Evolutionary conservation across 192 early-diverging fungal genomes (phyloP), one percentile per base, ranked within the genome.

Genomic region (Kappamyces sp.): DNA sequence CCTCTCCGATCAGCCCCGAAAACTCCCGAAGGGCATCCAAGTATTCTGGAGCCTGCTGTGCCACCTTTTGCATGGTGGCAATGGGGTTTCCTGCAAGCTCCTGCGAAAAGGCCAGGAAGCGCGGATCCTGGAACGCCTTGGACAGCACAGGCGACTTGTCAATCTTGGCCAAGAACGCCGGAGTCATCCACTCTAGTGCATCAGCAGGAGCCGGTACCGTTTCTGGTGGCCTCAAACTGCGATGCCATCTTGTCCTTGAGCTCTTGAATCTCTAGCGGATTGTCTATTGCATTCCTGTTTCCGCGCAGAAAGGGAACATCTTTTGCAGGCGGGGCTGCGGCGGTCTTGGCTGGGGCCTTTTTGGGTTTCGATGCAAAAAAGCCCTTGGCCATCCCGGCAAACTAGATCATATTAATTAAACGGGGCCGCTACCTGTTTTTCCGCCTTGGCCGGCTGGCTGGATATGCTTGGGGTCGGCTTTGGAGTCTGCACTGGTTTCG

Each of bases 141-240:
- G 66, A 55, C 5, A 76, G 70, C 8, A 48, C 34, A 44, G 74
- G 67, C 9, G 62, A 53, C 34, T 41, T 44, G 40, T 72, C 68
- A 40, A 76, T 65, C 10, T 49, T 47, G 23, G 49, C 44, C 1
- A 76, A 40, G 59, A 76, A 76, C 1, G 54, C 60, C 10, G 70
- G 40, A 6, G 70, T 72, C 59, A 76, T 59, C 74, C 74, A 76
- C 31, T 76, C 74, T 75, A 49, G 5, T 9, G 33, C 1, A 13
- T 32, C 32, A 37, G 23, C 35, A 39, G 34, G 0, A 23, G 31
- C 54, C 15, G 3, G 6, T 60, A 66, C 55, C 62, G 50, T 69
- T 48, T 39, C 61, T 55, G 39, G 64, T 58, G 35, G 60, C 44
- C 23, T 51, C 34, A 12, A 75, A 49, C 44, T 72, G 59, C 10